Evolutionary conservation across 176 grass and related monocot genomes (phyloP), one percentile per base, ranked within the genome.

Genomic region (Oryza brachyantha): DNA sequence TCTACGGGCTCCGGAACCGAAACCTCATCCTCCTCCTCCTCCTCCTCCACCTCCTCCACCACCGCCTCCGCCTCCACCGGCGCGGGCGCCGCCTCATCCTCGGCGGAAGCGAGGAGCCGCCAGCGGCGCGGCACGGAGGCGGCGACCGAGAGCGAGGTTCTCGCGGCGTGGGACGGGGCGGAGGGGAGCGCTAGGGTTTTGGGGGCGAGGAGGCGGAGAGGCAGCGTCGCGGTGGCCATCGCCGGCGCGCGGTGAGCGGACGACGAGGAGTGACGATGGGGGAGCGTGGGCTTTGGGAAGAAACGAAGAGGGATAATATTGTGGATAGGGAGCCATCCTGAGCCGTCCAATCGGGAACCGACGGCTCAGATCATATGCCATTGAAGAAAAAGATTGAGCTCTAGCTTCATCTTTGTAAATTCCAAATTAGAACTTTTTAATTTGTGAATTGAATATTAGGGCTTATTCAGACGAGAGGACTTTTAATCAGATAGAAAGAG

Each of bases 1-100:
- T 94, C 92, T 0, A 97, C 89, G 10, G 94, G 89, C 29, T 88
- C 94, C 12, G 95, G 90, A 1, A 90, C 68, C 5, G 63, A 54
- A 3, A 21, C 57, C 36, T 88, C 78, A 13, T 39, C 69, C 14
- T 39, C 73, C 61, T 81, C 72, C 59, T 70, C 54, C 4, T 72
- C 38, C 21, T 69, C 39, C 13, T 63, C 61, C 10, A 73, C 85
- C 2, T 64, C 64, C 68, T 87, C 77, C 13, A 62, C 69, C 17
- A 83, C 25, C 8, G 83, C 74, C 57, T 77, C 60, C 19, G 34
- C 67, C 11, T 79, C 85, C 14, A 68, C 68, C 37, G 81, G 69
- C 10, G 61, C 77, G 17, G 70, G 70, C 62, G 77, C 22, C 77
- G 74, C 70, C 77, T 86, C n/a, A n/a, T n/a, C 83, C 73, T 88